Evolutionary conservation across 306 rosid genomes (phyloP).

Genomic region (Rubus parviflorus): DNA sequence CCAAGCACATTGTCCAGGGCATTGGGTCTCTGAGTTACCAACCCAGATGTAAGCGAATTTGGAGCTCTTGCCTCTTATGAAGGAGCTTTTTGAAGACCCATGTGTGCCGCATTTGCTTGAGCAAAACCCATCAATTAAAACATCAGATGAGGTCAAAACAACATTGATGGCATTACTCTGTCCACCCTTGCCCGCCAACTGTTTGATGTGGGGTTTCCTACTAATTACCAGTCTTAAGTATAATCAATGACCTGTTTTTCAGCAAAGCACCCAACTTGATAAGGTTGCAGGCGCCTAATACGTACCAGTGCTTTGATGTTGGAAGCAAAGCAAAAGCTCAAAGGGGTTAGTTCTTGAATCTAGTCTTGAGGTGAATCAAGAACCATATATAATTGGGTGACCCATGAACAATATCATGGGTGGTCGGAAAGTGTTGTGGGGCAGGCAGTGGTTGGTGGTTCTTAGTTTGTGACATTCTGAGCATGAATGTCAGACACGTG

Average conservation of each 20-base stretch:
- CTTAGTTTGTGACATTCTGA: background rate
- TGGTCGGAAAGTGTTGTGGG: conserved; percentile 7
- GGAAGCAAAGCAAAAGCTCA: background rate
- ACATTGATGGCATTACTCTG: conserved; percentile 48
- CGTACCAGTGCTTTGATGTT: background rate
- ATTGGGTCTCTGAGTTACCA: conserved; percentile 65
- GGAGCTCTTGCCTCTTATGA: conserved; percentile 23
- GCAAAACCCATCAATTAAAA: conserved; percentile 39
- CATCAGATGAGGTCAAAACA: conserved; percentile 47
- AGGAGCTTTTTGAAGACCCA: conserved; percentile 30
- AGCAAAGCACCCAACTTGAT: background rate
- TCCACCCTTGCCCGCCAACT: conserved; percentile 45
- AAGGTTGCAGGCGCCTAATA: background rate
- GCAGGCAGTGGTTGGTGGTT: background rate
- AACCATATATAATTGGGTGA: background rate
- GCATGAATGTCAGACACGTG: conserved; percentile 9
- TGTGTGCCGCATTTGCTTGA: conserved; percentile 40
- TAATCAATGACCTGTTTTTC: background rate
- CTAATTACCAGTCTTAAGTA: too few species aligned
- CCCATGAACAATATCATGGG: background rate
- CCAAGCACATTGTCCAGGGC: conserved; percentile 85
- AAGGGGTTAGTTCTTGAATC: background rate
- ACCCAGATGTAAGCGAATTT: conserved; percentile 70
- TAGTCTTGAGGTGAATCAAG: background rate
- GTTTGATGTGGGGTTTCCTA: background rate